Conservation (phyloP, 306 rosid genomes). For the Castanea sativa region DNA sequence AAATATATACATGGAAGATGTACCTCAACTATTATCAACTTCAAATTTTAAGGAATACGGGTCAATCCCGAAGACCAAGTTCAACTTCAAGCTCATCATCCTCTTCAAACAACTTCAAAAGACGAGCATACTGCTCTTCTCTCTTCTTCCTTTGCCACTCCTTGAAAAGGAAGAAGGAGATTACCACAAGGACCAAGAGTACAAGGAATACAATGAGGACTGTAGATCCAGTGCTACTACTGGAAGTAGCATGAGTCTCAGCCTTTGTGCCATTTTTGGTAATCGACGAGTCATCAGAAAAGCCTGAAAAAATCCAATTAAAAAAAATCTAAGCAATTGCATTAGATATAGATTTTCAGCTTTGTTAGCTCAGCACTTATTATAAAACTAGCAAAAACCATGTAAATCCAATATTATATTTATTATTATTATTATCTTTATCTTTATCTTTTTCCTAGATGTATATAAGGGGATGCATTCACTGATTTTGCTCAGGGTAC, state of each 20-base stretch:
- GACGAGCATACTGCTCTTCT: conserved; percentile 77
- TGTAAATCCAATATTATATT: neutral
- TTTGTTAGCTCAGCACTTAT: neutral
- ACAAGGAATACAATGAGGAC: conserved; percentile 39
- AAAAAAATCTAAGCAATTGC: neutral
- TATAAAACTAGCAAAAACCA: neutral
- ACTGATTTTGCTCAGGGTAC: neutral
- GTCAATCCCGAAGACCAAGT: conserved; percentile 73
- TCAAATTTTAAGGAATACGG: conserved; percentile 8
- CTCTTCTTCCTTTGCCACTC: conserved; percentile 80
- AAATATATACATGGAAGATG: conserved; percentile 3
- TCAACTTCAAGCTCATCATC: conserved; percentile 85
- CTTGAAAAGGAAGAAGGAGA: conserved; percentile 56
- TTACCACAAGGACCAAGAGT: conserved; percentile 31
- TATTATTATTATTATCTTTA: too few species aligned
- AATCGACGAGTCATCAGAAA: conserved; percentile 44
- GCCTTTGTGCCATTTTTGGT: conserved; percentile 27
- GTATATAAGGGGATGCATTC: neutral
- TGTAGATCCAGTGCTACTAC: conserved; percentile 29
- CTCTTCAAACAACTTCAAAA: conserved; percentile 80
- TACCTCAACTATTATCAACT: conserved; percentile 36
- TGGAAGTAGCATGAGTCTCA: conserved; percentile 23
- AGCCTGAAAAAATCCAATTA: conserved; percentile 34
- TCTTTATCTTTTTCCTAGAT: too few species aligned
- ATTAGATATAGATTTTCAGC: neutral